Evolutionary conservation across 2,329 filamentous ascomycete genomes (phyloP), one percentile per base, ranked within the genome.

Genomic region (Talaromyces marneffei): DNA sequence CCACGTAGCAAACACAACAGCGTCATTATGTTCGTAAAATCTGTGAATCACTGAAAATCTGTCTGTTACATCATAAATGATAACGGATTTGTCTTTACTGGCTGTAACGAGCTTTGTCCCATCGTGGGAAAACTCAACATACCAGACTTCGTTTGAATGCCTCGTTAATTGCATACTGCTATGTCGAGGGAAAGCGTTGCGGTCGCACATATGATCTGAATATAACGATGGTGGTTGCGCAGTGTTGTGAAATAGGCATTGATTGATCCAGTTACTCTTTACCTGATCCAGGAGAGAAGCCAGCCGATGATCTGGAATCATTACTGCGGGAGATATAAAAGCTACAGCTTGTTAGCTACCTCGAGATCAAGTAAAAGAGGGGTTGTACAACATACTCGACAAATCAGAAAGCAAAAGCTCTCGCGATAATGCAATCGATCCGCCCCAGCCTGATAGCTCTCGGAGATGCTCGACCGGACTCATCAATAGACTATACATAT

Each of bases 281-380:
- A 96, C 87, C 66, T 95, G 87, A 61, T 92, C 83, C 57, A 99
- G 79, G 16, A 99, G 80, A 35, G 87, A 83, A 1, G 91, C 91
- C 48, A 99, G 80, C 6, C 94, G 87, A 73, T 94, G 90, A 70
- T 96, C 91, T 1, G 94, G 94, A 59, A 99, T 89, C 92, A 99
- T 97, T 48, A 96, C 90, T 3, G 92, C 94, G 0, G 94, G 93
- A 1, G 94, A 96, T 73, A 99, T 96, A 61, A 86, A 96, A 79
- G 83, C 90, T 93, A 67, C 18, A 63, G 18, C 7, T 18, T 31
- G 48, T 62, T 33, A 62, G 50, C 5, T 18, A 9, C 27, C 48
- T 35, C 18, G 4, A 55, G 52, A 27, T 27, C 20, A 25, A 55
- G 10, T 16, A 16, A 25, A 25, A 16, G 52, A 54, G 35, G 20